Conservation (phyloP, 2,329 filamentous ascomycete species). For the Hymenoscyphus albidus region DNA sequence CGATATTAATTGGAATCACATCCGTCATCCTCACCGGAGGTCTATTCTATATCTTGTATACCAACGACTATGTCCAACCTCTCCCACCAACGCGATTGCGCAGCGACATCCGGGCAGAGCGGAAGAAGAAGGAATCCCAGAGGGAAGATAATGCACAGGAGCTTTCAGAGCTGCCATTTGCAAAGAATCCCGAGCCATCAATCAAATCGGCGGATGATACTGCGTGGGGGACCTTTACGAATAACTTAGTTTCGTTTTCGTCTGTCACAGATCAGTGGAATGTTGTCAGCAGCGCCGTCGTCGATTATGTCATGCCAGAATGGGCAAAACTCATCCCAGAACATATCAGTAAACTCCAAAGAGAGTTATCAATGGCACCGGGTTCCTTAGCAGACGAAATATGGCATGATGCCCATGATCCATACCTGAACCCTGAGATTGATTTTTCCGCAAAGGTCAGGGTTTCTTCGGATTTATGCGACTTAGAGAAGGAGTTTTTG, state of each 20-base stretch:
- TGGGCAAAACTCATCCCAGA: constrained; percentile 77
- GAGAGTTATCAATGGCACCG: constrained; percentile 80
- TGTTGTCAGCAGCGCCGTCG: constrained; percentile 47
- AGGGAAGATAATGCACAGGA: constrained; percentile 26
- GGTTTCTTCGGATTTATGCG: constrained; percentile 75
- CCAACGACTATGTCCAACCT: constrained; percentile 32
- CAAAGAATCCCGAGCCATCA: constrained; percentile 15
- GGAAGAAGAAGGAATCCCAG: constrained; percentile 23
- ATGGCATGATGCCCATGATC: constrained; percentile 86
- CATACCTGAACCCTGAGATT: constrained; percentile 82
- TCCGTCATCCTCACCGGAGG: constrained; percentile 26
- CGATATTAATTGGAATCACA: constrained; percentile 24
- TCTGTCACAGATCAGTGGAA: constrained; percentile 53
- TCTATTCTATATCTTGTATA: constrained; percentile 33
- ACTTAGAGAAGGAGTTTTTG: constrained; percentile 76
- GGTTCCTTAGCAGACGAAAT: constrained; percentile 90
- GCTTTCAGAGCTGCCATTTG: constrained; percentile 28
- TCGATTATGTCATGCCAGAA: constrained; percentile 70
- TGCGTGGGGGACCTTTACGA: constrained; percentile 32
- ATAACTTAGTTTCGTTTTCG: constrained; percentile 43
- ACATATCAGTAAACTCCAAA: constrained; percentile 77
- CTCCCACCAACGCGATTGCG: constrained; percentile 31
- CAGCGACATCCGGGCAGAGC: constrained; percentile 23
- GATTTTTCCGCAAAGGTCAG: constrained; percentile 75
- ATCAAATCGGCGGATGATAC: constrained; percentile 24